phyloP scores from a whole-genome alignment of 371 early-diverging fungal species.

The Mortierella sp. region DNA sequence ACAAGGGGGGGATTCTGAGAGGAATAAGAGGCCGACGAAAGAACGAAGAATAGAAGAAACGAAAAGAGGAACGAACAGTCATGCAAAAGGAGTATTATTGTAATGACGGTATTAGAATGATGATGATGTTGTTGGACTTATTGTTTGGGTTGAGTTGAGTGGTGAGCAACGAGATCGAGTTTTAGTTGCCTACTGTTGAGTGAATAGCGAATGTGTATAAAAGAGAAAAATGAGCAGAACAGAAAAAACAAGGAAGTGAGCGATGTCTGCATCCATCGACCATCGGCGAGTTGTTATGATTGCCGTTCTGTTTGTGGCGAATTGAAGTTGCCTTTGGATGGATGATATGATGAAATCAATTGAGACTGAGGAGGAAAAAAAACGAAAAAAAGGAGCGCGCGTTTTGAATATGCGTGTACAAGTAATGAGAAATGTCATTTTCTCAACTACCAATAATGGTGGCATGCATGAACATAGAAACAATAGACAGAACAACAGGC shows the following conservation, averaged over 20 bases:
- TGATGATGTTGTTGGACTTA: background rate
- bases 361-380: background rate
- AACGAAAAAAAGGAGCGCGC: too few relatives aligned
- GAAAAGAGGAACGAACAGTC: background rate
- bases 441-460: too few relatives aligned
- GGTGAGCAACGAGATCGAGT: constrained; percentile 2
- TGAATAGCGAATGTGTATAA: background rate
- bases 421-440: too few relatives aligned
- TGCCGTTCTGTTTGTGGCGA: background rate
- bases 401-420: too few relatives aligned
- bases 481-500: too few relatives aligned
- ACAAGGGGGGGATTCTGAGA: background rate
- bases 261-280: constrained; percentile 6
- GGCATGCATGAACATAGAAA: too few relatives aligned
- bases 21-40: background rate
- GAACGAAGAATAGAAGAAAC: background rate
- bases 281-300: background rate
- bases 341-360: background rate
- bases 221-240: background rate
- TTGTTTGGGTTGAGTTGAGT: background rate
- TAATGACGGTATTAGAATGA: background rate
- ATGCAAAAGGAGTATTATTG: background rate
- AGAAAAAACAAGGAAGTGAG: background rate
- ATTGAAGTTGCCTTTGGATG: background rate
- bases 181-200: background rate